A percentile compares a stretch with the other conserved stretches of the same genome.
Conservation (phyloP, 306 rosid genomes). For the Quercus gilva region DNA sequence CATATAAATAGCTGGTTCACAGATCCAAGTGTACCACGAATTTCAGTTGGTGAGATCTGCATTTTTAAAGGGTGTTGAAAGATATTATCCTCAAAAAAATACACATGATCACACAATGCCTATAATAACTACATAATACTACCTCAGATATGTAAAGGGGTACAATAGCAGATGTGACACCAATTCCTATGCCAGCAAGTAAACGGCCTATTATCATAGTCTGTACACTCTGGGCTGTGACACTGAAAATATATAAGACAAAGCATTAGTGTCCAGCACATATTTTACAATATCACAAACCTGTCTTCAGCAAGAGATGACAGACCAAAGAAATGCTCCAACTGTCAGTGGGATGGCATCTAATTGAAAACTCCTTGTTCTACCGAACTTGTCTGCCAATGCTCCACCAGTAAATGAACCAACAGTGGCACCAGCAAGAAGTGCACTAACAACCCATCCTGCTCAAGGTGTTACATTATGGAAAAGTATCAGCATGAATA, state of each 20-base stretch:
- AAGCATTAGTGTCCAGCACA: not conserved
- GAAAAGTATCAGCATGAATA: conserved; percentile 19
- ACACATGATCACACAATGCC: not conserved
- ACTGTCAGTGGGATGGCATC: conserved; percentile 80
- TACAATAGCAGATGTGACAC: conserved; percentile 88
- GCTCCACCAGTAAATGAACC: conserved; percentile 95
- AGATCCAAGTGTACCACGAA: conserved; percentile 94
- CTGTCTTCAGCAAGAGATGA: conserved; percentile 4
- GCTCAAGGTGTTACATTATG: conserved; percentile 28
- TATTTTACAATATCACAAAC: conserved; percentile 20
- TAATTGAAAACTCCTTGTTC: conserved; percentile 82
- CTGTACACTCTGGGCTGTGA: conserved; percentile 90
- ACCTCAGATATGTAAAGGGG: conserved; percentile 98
- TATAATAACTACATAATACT: conserved; percentile 8
- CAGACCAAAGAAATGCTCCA: conserved; percentile 84
- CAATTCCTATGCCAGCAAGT: conserved; percentile 92
- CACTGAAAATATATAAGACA: conserved; percentile 45
- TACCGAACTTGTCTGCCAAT: conserved; percentile 90
- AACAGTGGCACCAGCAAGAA: conserved; percentile 83
- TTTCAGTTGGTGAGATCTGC: conserved; percentile 95
- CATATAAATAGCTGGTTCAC: conserved; percentile 89
- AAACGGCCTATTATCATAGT: conserved; percentile 87
- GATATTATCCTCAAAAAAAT: not conserved
- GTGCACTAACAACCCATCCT: conserved; percentile 94
- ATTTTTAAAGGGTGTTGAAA: conserved; percentile 18